A percentile compares a stretch with the other conserved stretches of the same genome.
Evolutionary conservation across 352 stramenopile genomes (phyloP).

Genomic region (Globisporangium paroecandrum): DNA sequence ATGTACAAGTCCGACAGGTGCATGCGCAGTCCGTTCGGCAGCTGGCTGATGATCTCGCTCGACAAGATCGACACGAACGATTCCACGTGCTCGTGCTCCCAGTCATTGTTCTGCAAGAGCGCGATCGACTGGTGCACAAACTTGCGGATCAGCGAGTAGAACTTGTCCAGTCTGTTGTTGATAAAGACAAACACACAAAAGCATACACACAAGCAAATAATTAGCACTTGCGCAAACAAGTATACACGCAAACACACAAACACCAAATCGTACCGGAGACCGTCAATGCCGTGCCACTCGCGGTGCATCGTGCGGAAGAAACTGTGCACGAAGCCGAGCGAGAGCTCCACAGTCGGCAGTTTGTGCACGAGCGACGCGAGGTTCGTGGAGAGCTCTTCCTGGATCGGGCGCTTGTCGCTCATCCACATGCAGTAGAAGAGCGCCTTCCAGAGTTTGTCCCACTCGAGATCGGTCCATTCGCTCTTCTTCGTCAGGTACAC

Average conservation of each 20-base stretch:
- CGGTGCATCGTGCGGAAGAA: constrained; percentile 85
- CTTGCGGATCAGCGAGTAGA: constrained; percentile 82
- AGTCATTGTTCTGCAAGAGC: constrained; percentile 56
- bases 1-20: constrained; percentile 78
- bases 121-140: constrained; percentile 69
- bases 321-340: constrained; percentile 70
- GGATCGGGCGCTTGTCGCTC: constrained; percentile 82
- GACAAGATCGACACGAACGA: constrained; percentile 64
- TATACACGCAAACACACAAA: neutral
- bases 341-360: constrained; percentile 38
- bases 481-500: constrained; percentile 65
- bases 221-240: neutral
- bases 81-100: constrained; percentile 41
- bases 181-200: neutral
- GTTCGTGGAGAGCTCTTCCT: constrained; percentile 75
- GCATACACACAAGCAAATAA: neutral
- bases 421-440: constrained; percentile 91
- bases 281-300: constrained; percentile 84
- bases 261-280: constrained; percentile 37
- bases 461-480: constrained; percentile 69
- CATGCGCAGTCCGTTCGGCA: constrained; percentile 79
- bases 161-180: constrained; percentile 67
- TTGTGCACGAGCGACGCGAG: constrained; percentile 58
- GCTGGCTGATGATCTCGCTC: constrained; percentile 65
- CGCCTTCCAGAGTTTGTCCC: constrained; percentile 88